Percentiles rank a stretch among this genome's conserved stretches.
Evolutionary conservation across 2,329 filamentous ascomycete species (phyloP).

Genomic region (Graphilbum ipis-grandicollis): DNA sequence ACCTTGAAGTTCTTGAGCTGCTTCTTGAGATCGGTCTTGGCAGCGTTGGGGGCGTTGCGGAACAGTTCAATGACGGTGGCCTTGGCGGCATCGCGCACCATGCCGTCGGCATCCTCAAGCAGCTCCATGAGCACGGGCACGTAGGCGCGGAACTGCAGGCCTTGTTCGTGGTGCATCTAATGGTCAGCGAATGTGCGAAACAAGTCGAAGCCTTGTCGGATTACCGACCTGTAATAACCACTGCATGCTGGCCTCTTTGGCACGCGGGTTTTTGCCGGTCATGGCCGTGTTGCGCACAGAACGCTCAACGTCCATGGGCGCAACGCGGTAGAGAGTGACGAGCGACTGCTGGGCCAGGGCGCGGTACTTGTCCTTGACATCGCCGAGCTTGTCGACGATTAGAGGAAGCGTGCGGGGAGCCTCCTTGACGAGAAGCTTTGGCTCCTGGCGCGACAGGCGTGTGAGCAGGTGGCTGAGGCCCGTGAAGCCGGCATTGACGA

Average conservation of each 20-base stretch:
- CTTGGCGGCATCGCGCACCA: slow-evolving; percentile 74
- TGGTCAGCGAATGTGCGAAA: background rate
- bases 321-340: slow-evolving; percentile 56
- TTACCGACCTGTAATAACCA: slow-evolving; percentile 68
- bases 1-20: slow-evolving; percentile 75
- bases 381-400: slow-evolving; percentile 71
- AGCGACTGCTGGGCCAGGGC: slow-evolving; percentile 58
- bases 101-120: slow-evolving; percentile 77
- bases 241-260: slow-evolving; percentile 69
- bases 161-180: slow-evolving; percentile 67
- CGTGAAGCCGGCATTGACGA: slow-evolving; percentile 72
- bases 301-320: slow-evolving; percentile 59
- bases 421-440: slow-evolving; percentile 53
- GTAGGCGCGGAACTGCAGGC: slow-evolving; percentile 65
- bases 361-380: slow-evolving; percentile 74
- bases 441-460: slow-evolving; percentile 69
- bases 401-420: slow-evolving; percentile 54
- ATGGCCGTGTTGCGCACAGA: slow-evolving; percentile 64
- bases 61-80: slow-evolving; percentile 74
- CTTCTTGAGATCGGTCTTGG: slow-evolving; percentile 76
- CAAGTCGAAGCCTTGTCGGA: no score
- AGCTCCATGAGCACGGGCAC: slow-evolving; percentile 71
- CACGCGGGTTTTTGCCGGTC: slow-evolving; percentile 61
- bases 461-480: slow-evolving; percentile 78
- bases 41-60: slow-evolving; percentile 59